Evolutionary conservation across 202 grass and related monocot genomes (phyloP).

Genomic region (Setaria italica): DNA sequence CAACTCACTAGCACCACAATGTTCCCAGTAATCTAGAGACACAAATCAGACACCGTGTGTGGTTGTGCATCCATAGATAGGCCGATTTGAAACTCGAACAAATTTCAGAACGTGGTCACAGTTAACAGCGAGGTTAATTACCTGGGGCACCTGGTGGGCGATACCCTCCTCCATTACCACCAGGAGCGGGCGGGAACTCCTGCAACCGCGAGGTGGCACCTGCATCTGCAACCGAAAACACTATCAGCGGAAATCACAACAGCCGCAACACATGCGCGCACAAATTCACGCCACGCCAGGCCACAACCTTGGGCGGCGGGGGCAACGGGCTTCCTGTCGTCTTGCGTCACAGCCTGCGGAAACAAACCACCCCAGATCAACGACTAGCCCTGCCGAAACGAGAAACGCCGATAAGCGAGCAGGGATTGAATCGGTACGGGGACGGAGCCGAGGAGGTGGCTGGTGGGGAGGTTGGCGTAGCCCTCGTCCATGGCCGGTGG

Average conservation of each 20-base stretch:
- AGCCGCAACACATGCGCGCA: slow-evolving; percentile 7
- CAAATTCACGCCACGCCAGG: neutral
- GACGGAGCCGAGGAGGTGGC: slow-evolving; percentile 92
- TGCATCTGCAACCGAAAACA: slow-evolving; percentile 45
- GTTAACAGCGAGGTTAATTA: slow-evolving; percentile 25
- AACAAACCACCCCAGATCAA: slow-evolving; percentile 31
- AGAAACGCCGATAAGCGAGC: neutral
- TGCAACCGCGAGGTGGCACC: slow-evolving; percentile 69
- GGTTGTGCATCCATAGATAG: neutral
- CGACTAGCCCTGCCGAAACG: neutral
- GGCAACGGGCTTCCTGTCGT: slow-evolving; percentile 52
- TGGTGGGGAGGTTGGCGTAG: slow-evolving; percentile 81
- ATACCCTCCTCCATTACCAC: slow-evolving; percentile 59
- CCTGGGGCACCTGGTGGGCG: slow-evolving; percentile 62
- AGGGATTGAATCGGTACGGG: slow-evolving; percentile 60
- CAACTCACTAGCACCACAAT: neutral
- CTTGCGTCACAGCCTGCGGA: slow-evolving; percentile 70
- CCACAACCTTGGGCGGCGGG: slow-evolving; percentile 50
- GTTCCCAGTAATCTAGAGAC: neutral
- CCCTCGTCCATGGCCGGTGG: slow-evolving; percentile 86
- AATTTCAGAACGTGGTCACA: neutral
- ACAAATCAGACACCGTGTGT: neutral
- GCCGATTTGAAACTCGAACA: slow-evolving; percentile 6
- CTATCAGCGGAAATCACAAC: neutral
- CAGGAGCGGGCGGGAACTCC: slow-evolving; percentile 63